Conservation (phyloP, 2,329 filamentous ascomycete genomes). For the Monosporascus ibericus region DNA sequence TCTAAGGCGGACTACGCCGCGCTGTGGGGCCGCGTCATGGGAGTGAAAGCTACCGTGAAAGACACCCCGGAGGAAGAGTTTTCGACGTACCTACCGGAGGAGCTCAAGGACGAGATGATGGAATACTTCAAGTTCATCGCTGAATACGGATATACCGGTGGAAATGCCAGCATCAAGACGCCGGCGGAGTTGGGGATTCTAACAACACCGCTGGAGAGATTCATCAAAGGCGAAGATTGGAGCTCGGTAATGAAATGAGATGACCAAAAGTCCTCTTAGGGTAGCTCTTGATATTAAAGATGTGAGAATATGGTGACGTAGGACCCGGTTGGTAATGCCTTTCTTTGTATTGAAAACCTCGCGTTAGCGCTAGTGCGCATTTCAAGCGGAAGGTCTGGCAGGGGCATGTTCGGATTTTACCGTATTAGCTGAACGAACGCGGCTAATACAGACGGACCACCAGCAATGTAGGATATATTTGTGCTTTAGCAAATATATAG, state of each 20-base stretch:
- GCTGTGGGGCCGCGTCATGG: slow-evolving; percentile 7
- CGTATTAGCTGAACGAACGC: too few species aligned
- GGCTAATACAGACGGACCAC: too few species aligned
- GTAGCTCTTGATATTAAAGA: too few species aligned
- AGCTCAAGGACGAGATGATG: neutral
- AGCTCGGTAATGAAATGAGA: slow-evolving; percentile 1
- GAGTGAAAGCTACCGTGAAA: slow-evolving; percentile 4
- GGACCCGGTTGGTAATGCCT: too few species aligned
- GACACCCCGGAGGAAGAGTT: slow-evolving; percentile 7
- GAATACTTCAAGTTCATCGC: slow-evolving; percentile 7
- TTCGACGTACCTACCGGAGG: slow-evolving; percentile 2
- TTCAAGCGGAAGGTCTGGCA: too few species aligned
- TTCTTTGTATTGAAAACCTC: too few species aligned
- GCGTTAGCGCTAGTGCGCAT: too few species aligned
- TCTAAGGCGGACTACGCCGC: slow-evolving; percentile 5
- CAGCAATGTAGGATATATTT: too few species aligned
- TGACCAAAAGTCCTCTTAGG: neutral
- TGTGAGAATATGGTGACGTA: too few species aligned
- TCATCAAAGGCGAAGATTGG: slow-evolving; percentile 10
- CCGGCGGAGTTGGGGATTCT: slow-evolving; percentile 7
- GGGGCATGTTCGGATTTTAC: too few species aligned
- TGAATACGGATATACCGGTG: slow-evolving; percentile 11
- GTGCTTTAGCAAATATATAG: too few species aligned
- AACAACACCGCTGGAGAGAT: slow-evolving; percentile 8
- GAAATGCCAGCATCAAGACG: slow-evolving; percentile 3